Conservation (phyloP, 1,284 basidiomycete species). For the Trichosporon sp. region DNA sequence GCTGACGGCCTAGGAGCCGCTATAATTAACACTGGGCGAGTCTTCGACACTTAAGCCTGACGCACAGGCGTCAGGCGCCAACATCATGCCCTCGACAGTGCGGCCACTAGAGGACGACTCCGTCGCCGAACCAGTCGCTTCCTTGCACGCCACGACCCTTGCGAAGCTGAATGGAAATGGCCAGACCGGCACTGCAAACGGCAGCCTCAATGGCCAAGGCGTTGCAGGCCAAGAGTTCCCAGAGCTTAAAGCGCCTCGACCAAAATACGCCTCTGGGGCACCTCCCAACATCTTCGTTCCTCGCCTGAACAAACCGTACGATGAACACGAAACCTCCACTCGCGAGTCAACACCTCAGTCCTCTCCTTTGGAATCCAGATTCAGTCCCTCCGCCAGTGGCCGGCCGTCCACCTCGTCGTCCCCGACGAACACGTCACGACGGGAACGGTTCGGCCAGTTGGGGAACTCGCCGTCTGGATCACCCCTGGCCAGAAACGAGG, state of each 20-base stretch:
- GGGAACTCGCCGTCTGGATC: neutral
- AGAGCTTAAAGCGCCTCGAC: neutral
- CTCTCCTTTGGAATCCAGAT: neutral
- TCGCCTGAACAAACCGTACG: neutral
- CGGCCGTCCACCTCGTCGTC: neutral
- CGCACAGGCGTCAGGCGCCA: slow-evolving; percentile 1
- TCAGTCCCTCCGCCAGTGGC: neutral
- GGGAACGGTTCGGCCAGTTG: neutral
- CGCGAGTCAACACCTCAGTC: neutral
- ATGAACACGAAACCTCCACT: neutral
- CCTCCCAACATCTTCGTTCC: neutral
- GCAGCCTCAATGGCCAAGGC: neutral
- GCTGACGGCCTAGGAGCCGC: neutral
- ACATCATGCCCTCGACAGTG: neutral
- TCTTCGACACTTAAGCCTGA: neutral
- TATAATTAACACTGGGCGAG: neutral
- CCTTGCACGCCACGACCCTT: neutral
- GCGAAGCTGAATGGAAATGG: neutral
- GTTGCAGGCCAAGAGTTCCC: neutral
- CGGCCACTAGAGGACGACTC: neutral
- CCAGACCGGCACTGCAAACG: neutral
- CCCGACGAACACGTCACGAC: neutral
- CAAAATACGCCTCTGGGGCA: neutral
- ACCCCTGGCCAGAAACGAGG: neutral
- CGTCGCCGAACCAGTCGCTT: neutral